phyloP scores from a whole-genome alignment of 352 stramenopile genomes.

The Globisporangium parvum region DNA sequence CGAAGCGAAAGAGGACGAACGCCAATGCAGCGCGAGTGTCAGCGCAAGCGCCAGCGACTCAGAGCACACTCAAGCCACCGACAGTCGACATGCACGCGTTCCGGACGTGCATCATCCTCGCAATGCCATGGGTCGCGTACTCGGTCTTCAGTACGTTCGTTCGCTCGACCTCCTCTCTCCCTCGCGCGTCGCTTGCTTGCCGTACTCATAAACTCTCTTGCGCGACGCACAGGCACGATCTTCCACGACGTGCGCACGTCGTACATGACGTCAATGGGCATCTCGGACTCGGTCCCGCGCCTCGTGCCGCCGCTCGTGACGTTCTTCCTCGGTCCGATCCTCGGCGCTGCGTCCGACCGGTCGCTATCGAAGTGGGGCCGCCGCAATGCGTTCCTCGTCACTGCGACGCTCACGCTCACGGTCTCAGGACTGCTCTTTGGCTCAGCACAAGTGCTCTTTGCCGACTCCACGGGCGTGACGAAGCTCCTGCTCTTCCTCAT shows the following conservation, averaged over 20 bases:
- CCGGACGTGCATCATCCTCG: constrained; percentile 61
- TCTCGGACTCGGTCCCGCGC: constrained; percentile 47
- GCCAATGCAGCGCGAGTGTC: not conserved
- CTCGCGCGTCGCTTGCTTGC: not conserved
- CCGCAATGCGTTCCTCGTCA: constrained; percentile 62
- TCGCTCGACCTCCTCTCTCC: not conserved
- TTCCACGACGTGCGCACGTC: constrained; percentile 59
- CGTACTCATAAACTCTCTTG: not conserved
- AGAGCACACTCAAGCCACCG: not conserved
- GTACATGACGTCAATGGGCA: constrained; percentile 71
- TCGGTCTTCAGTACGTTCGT: constrained; percentile 47
- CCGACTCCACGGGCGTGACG: constrained; percentile 27
- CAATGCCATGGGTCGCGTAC: constrained; percentile 69
- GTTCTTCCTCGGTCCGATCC: constrained; percentile 62
- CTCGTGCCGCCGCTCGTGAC: constrained; percentile 59
- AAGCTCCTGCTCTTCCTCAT: constrained; percentile 58
- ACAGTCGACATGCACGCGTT: constrained; percentile 21
- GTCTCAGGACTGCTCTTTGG: constrained; percentile 59
- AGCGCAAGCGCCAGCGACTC: not conserved
- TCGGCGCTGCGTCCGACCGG: constrained; percentile 64
- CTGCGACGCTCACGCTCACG: constrained; percentile 35
- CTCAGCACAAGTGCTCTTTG: constrained; percentile 56
- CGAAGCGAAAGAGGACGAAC: not conserved
- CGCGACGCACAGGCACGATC: constrained; percentile 39
- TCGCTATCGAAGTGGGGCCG: constrained; percentile 65